phyloP scores from a whole-genome alignment of 106 monocot genomes.

The Platanthera zijinensis region DNA sequence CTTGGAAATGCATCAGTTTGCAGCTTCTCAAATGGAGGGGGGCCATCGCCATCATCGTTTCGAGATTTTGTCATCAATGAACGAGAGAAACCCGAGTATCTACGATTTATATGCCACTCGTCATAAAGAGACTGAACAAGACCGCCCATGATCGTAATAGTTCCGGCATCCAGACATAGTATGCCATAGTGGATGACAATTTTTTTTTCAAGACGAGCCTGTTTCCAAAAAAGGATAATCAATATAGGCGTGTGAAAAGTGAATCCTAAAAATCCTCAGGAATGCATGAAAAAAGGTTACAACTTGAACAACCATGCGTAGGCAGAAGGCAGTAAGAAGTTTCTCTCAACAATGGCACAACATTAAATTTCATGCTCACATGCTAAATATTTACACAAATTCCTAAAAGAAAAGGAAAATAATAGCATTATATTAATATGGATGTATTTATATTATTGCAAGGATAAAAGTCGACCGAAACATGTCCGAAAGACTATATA shows the following conservation, averaged over 20 bases:
- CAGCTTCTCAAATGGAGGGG: conserved; percentile 87
- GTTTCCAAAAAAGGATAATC: not conserved
- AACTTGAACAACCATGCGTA: not conserved
- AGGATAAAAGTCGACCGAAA: not conserved
- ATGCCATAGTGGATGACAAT: conserved; percentile 66
- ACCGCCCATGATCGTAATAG: conserved; percentile 65
- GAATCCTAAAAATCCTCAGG: not conserved
- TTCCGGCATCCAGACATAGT: conserved; percentile 65
- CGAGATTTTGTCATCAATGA: conserved; percentile 31
- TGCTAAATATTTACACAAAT: not conserved
- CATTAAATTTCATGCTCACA: not conserved
- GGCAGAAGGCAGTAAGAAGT: not conserved
- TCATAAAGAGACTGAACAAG: conserved; percentile 74
- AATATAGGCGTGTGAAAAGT: not conserved
- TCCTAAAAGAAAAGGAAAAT: not conserved
- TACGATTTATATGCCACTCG: conserved; percentile 85
- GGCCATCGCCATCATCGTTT: conserved; percentile 43
- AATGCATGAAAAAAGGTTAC: not conserved
- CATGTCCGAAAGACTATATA: not conserved
- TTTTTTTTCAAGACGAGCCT: conserved; percentile 74
- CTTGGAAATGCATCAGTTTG: conserved; percentile 18
- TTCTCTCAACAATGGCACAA: not conserved
- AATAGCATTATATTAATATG: not conserved
- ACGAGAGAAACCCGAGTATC: conserved; percentile 74
- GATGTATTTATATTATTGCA: not conserved